These are phyloP conservation scores for Nicotiana knightiana DNA, from an alignment of 257 asterid species.

Conservation along the genomic window DNA sequence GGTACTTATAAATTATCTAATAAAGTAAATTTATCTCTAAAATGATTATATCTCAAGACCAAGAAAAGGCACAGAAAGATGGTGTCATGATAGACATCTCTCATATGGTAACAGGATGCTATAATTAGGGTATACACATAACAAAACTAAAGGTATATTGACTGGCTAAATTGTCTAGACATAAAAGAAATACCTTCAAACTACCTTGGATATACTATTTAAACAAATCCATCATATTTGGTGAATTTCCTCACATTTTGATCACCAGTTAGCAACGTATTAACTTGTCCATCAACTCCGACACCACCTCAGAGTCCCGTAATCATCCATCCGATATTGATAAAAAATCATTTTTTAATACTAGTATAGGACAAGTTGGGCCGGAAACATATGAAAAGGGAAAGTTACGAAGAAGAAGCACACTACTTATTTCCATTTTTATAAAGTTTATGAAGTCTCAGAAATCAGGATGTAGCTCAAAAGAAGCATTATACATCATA, in stretches of 20 bases:
- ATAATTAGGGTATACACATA: background rate
- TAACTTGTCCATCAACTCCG: background rate
- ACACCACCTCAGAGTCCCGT: background rate
- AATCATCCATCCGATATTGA: slow-evolving; percentile 2
- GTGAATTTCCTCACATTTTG: background rate
- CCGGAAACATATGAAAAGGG: slow-evolving; percentile 14
- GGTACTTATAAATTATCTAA: background rate
- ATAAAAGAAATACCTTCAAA: background rate
- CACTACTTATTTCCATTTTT: slow-evolving; percentile 26
- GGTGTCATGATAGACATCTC: background rate
- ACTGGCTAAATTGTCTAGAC: background rate
- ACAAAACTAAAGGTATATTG: background rate
- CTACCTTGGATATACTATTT: background rate
- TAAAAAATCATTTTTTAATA: background rate
- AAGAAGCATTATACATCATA: slow-evolving; percentile 25
- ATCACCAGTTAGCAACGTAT: background rate
- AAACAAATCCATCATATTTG: slow-evolving; percentile 1
- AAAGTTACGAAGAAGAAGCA: slow-evolving; percentile 12
- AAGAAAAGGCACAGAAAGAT: background rate
- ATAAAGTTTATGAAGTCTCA: slow-evolving; percentile 22
- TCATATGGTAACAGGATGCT: background rate
- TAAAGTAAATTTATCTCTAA: background rate
- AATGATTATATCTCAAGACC: background rate
- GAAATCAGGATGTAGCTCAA: slow-evolving; percentile 18
- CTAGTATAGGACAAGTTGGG: background rate